Conservation (phyloP, 2,329 filamentous ascomycete genomes). For the Cordyceps militaris region DNA sequence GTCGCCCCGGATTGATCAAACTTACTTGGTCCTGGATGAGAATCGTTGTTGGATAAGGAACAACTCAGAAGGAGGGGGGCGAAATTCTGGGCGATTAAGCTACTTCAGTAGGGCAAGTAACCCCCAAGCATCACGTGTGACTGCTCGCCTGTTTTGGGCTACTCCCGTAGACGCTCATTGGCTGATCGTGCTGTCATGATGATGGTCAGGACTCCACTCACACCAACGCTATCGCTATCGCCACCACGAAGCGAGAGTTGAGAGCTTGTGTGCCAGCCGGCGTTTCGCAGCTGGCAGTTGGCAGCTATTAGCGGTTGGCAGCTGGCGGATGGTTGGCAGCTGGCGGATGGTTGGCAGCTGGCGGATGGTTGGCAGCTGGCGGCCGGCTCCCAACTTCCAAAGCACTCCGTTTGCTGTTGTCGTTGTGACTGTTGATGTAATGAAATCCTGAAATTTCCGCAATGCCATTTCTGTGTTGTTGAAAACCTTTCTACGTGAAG, state of each 20-base stretch:
- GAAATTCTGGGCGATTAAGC: conserved; percentile 25
- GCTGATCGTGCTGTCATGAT: neutral
- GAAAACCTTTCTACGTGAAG: neutral
- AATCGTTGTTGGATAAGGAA: conserved; percentile 38
- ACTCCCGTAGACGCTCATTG: neutral
- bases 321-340: too few species aligned
- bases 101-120: conserved; percentile 31
- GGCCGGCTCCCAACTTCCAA: too few species aligned
- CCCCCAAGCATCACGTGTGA: conserved; percentile 29
- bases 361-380: too few species aligned
- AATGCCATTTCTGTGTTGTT: neutral
- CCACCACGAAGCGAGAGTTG: neutral
- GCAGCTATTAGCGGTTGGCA: neutral
- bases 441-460: neutral
- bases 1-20: neutral
- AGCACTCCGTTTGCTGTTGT: neutral
- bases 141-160: conserved; percentile 7
- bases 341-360: too few species aligned
- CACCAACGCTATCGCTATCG: neutral
- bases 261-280: neutral
- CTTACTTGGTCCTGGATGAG: conserved; percentile 39
- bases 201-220: neutral
- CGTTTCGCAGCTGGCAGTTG: neutral
- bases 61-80: conserved; percentile 25
- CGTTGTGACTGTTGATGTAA: neutral